Conservation (phyloP, 805 yeast genomes). For the Myxozyma udenii region DNA sequence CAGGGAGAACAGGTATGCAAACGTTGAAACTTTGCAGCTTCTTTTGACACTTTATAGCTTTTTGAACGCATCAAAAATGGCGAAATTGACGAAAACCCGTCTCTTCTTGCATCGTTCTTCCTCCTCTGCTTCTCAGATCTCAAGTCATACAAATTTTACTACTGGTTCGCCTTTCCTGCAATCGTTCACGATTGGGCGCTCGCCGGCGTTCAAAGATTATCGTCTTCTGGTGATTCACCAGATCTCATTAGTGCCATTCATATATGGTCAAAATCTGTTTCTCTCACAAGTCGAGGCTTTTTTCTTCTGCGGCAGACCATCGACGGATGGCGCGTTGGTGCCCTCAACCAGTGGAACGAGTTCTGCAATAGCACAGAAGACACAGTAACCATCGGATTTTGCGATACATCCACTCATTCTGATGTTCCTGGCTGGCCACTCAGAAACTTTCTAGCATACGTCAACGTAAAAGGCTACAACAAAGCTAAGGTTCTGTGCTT, state of each 20-base stretch:
- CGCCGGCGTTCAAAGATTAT: background rate
- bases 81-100: slow-evolving; percentile 43
- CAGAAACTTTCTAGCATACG: slow-evolving; percentile 55
- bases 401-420: slow-evolving; percentile 41
- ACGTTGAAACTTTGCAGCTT: background rate
- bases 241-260: slow-evolving; percentile 12
- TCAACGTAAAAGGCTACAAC: slow-evolving; percentile 41
- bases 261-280: slow-evolving; percentile 15
- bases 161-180: slow-evolving; percentile 85
- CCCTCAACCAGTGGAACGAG: slow-evolving; percentile 27
- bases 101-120: slow-evolving; percentile 44
- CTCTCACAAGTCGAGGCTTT: slow-evolving; percentile 12
- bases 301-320: slow-evolving; percentile 32
- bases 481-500: slow-evolving; percentile 43
- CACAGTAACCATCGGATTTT: slow-evolving; percentile 39
- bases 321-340: slow-evolving; percentile 18
- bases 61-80: slow-evolving; percentile 30
- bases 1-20: slow-evolving; percentile 38
- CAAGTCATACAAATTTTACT: slow-evolving; percentile 79
- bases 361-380: slow-evolving; percentile 21
- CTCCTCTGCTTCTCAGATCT: slow-evolving; percentile 78
- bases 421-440: slow-evolving; percentile 51
- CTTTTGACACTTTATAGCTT: background rate
- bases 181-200: slow-evolving; percentile 53
- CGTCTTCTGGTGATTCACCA: background rate